Conservation (phyloP, 2,329 filamentous ascomycete genomes). For the Stachybotrys echinatus region DNA sequence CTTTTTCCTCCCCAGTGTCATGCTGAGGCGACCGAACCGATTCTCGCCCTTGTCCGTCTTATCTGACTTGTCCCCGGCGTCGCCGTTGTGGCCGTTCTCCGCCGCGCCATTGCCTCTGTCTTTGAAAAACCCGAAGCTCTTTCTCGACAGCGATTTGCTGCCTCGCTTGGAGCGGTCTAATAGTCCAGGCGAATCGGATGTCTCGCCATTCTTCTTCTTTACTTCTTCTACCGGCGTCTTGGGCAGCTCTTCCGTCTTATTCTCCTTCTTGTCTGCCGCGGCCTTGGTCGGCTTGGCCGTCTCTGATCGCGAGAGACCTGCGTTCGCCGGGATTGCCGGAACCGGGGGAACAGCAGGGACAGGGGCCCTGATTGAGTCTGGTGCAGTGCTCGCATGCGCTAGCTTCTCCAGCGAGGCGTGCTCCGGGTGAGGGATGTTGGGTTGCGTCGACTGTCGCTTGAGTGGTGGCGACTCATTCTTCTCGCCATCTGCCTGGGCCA, state of each 20-base stretch:
- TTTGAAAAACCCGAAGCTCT: slow-evolving; percentile 65
- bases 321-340: neutral
- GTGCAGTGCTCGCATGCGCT: slow-evolving; percentile 63
- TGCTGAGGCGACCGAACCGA: slow-evolving; percentile 61
- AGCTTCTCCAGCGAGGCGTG: slow-evolving; percentile 52
- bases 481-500: slow-evolving; percentile 44
- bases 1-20: slow-evolving; percentile 66
- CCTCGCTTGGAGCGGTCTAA: slow-evolving; percentile 64
- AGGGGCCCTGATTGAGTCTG: slow-evolving; percentile 23
- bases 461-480: slow-evolving; percentile 38
- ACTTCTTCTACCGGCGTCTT: slow-evolving; percentile 35
- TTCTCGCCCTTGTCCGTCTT: slow-evolving; percentile 41
- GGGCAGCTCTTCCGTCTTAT: slow-evolving; percentile 57
- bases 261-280: slow-evolving; percentile 59
- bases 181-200: slow-evolving; percentile 37
- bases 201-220: slow-evolving; percentile 47
- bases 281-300: slow-evolving; percentile 28
- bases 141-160: slow-evolving; percentile 74
- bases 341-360: slow-evolving; percentile 8
- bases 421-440: slow-evolving; percentile 38
- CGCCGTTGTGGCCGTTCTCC: slow-evolving; percentile 11
- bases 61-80: slow-evolving; percentile 24
- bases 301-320: slow-evolving; percentile 11
- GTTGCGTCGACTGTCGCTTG: slow-evolving; percentile 46
- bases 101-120: slow-evolving; percentile 31